Evolutionary conservation across 2,329 filamentous ascomycete genomes (phyloP), one percentile per base, ranked within the genome.

Genomic region (Sporothrix curviconia): DNA sequence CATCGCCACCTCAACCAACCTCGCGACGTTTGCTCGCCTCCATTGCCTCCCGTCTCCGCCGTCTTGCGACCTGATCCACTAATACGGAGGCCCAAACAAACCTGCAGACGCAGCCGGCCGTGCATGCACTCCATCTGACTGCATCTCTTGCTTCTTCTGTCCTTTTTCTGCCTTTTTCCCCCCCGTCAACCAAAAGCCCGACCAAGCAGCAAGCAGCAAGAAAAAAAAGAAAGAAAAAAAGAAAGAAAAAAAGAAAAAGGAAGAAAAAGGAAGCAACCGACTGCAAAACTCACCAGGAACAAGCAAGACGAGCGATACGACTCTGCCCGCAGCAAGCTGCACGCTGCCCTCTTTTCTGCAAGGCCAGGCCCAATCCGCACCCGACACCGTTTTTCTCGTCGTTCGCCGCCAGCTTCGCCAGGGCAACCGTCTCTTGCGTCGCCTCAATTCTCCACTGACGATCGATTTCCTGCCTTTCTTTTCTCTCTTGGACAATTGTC

Each of bases 361-460:
- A 28, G 9, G 7, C 22, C 39, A n/a, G 17, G 30, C 25, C 51
- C 36, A 42, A 32, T 32, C 28, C 15, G 30, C 22, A 24, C 32
- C 15, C 14, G 8, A 42, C 12, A 28, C 30, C 32, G 22, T 32
- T 17, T 32, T 15, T 22, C 39, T 36, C 30, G n/a, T 50, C 47
- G 24, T 39, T 55, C 42, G 54, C 34, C 47, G 40, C 53, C 40
- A 46, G 52, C n/a, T 59, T 59, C 46, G 46, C 40, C 56, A 47
- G 51, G 56, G 50, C 56, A 58, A 58, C 56, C 25, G 40, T 42
- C 36, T 49, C 25, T 30, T 36, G 7, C 12, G 28, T 32, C 6
- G 28, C 28, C 36, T 39, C 55, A 15, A 51, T 34, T 36, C 37
- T 46, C 52, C 44, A 44, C 42, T 44, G 6, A 43, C 32, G 51